Percentiles rank a stretch among this genome's conserved stretches.
These are phyloP conservation scores for Daldinia bambusicola DNA, from an alignment of 495 filamentous ascomycete genomes.

Conservation along the genomic window DNA sequence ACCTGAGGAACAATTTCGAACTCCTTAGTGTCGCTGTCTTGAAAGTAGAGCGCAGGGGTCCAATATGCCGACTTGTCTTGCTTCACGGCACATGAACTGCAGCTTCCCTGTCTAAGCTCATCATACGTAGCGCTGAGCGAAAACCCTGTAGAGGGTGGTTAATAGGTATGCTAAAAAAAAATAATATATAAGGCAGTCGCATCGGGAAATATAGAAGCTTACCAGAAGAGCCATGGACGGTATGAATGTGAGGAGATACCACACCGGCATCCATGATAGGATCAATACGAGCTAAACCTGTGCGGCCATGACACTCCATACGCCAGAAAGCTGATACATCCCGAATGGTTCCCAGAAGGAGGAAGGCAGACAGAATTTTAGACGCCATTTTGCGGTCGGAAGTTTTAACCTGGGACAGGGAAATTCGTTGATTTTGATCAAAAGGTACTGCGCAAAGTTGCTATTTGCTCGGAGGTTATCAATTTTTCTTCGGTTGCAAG, in stretches of 20 bases:
- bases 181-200: neutral
- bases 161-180: slow-evolving; percentile 9
- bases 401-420: neutral
- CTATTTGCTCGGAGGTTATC: neutral
- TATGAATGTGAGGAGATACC: slow-evolving; percentile 75
- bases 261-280: slow-evolving; percentile 71
- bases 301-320: slow-evolving; percentile 77
- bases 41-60: slow-evolving; percentile 73
- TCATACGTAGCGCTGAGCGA: slow-evolving; percentile 55
- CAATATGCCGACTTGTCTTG: slow-evolving; percentile 78
- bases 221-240: slow-evolving; percentile 74
- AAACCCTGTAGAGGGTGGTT: slow-evolving; percentile 56
- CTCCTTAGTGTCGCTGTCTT: slow-evolving; percentile 56
- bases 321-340: slow-evolving; percentile 82
- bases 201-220: slow-evolving; percentile 37
- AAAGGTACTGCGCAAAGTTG: neutral
- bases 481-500: neutral
- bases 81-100: slow-evolving; percentile 71
- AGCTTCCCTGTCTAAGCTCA: slow-evolving; percentile 63
- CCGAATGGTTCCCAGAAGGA: slow-evolving; percentile 49
- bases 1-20: slow-evolving; percentile 62
- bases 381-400: slow-evolving; percentile 46
- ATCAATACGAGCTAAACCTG: slow-evolving; percentile 75
- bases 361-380: slow-evolving; percentile 41
- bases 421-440: neutral